Evolutionary conservation across 345 rosid genomes (phyloP).

Genomic region (Euphorbia pulcherrima): DNA sequence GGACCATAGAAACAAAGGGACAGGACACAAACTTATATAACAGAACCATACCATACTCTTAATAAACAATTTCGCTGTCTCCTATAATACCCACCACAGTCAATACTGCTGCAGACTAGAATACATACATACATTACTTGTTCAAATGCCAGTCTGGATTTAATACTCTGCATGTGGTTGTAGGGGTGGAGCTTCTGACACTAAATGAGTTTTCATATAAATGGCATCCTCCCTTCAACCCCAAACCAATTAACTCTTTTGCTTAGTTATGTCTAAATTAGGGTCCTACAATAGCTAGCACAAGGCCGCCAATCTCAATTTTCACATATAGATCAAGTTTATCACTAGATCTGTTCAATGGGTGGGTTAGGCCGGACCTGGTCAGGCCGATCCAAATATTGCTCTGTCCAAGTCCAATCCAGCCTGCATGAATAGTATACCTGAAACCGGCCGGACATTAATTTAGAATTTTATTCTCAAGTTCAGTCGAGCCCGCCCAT

Average conservation of each 20-base stretch:
- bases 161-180: constrained; percentile 38
- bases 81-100: constrained; percentile 9
- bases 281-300: constrained; percentile 29
- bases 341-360: too few species aligned
- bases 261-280: constrained; percentile 13
- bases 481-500: too few species aligned
- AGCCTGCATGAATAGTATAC: too few species aligned
- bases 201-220: constrained; percentile 20
- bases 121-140: too few species aligned
- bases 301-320: constrained; percentile 20
- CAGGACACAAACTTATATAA: background rate
- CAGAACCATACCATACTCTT: constrained; percentile 1
- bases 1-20: constrained; percentile 13
- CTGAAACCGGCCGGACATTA: too few species aligned
- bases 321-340: constrained; percentile 28
- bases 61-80: constrained; percentile 8
- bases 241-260: constrained; percentile 25
- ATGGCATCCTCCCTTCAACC: constrained; percentile 15
- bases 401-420: too few species aligned
- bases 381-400: too few species aligned
- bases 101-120: constrained; percentile 18
- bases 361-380: too few species aligned
- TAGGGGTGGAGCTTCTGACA: constrained; percentile 44
- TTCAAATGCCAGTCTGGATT: constrained; percentile 43
- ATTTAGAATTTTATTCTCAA: too few species aligned